phyloP scores from a whole-genome alignment of 768 basidiomycete species.

The Galerina marginata region DNA sequence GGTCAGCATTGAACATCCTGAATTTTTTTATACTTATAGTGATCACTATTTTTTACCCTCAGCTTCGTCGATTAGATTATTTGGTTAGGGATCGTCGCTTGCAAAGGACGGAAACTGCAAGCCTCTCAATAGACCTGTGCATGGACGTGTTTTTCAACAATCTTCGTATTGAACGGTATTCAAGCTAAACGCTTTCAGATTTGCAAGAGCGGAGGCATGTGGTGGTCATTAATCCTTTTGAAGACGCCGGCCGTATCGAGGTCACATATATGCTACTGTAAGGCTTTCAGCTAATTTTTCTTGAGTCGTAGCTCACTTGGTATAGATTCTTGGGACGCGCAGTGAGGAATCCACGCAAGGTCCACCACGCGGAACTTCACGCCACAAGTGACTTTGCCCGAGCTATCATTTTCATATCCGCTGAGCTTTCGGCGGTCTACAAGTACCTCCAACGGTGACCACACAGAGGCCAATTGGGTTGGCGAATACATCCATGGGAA shows the following conservation, averaged over 20 bases:
- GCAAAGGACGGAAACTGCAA: constrained; percentile 48
- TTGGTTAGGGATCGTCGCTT: constrained; percentile 40
- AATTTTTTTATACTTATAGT: background rate
- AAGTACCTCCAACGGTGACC: constrained; percentile 53
- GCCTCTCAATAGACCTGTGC: constrained; percentile 47
- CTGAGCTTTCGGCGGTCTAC: background rate
- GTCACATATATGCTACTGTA: constrained; percentile 47
- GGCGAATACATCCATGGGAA: constrained; percentile 39
- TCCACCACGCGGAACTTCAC: constrained; percentile 55
- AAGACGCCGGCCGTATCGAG: constrained; percentile 43
- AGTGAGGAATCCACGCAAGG: constrained; percentile 38
- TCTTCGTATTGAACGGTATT: background rate
- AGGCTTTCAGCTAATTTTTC: constrained; percentile 19
- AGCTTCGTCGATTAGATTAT: constrained; percentile 40
- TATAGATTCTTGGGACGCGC: constrained; percentile 41
- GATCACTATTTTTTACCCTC: background rate
- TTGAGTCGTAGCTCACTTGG: constrained; percentile 1
- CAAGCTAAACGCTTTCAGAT: constrained; percentile 27
- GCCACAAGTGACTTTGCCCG: constrained; percentile 42
- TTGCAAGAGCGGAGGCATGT: constrained; percentile 44
- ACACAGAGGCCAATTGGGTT: constrained; percentile 55
- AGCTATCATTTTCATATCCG: background rate
- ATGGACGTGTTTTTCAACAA: constrained; percentile 39
- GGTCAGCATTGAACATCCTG: constrained; percentile 31
- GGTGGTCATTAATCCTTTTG: constrained; percentile 46